Percentiles rank a stretch among this genome's conserved stretches.
Evolutionary conservation across 1,284 basidiomycete species (phyloP).

Genomic region (Gomphus bonarii): DNA sequence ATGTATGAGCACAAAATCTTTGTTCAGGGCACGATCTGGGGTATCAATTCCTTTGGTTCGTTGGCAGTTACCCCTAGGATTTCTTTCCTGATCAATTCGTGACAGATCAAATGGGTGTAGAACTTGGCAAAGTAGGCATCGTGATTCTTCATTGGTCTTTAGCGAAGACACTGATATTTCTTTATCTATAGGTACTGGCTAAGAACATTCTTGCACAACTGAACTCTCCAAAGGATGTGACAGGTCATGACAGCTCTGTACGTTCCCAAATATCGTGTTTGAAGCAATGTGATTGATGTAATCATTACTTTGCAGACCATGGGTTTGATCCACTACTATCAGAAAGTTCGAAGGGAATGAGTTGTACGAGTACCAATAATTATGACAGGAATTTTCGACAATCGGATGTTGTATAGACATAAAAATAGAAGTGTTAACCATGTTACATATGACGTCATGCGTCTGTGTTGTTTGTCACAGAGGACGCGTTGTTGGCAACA

Average conservation of each 20-base stretch:
- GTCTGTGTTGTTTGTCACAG: too few species aligned
- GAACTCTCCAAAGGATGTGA: slow-evolving; percentile 71
- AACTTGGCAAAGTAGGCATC: slow-evolving; percentile 72
- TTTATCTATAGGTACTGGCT: slow-evolving; percentile 46
- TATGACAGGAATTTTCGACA: background rate
- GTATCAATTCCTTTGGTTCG: slow-evolving; percentile 93
- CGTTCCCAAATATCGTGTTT: slow-evolving; percentile 22
- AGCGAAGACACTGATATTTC: slow-evolving; percentile 12
- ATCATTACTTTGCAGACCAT: slow-evolving; percentile 52
- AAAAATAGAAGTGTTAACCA: background rate
- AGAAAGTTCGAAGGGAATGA: slow-evolving; percentile 74
- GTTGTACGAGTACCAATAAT: background rate
- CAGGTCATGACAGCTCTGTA: slow-evolving; percentile 87
- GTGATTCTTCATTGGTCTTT: background rate
- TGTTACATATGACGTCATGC: too few species aligned
- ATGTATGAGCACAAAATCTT: slow-evolving; percentile 99
- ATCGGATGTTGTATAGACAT: background rate
- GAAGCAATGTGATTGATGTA: background rate
- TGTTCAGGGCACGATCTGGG: slow-evolving; percentile 94
- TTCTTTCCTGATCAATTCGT: background rate
- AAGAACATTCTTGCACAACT: slow-evolving; percentile 92
- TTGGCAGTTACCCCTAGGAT: background rate
- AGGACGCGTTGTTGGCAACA: background rate
- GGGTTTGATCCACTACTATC: slow-evolving; percentile 90
- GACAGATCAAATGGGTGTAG: slow-evolving; percentile 87